Percentiles rank a stretch among this genome's conserved stretches.
Conservation (phyloP, 345 rosid species). For the Psidium guajava region DNA sequence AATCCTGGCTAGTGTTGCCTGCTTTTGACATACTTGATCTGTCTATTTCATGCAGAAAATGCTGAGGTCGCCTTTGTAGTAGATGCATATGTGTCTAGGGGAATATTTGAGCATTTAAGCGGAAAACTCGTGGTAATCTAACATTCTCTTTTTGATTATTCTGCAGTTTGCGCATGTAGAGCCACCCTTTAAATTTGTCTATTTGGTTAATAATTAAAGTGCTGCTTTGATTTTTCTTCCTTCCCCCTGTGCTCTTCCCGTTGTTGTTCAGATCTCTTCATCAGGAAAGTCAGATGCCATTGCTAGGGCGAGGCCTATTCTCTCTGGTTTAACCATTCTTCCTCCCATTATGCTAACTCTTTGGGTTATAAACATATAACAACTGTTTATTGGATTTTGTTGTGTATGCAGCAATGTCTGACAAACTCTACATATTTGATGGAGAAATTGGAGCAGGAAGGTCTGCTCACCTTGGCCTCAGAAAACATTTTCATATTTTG, state of each 20-base stretch:
- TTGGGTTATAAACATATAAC: not conserved
- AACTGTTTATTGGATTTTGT: not conserved
- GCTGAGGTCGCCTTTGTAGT: conserved; percentile 31
- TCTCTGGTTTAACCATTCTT: conserved; percentile 39
- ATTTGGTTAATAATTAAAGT: not conserved
- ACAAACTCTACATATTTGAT: conserved; percentile 55
- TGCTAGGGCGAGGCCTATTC: conserved; percentile 62
- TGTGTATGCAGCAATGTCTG: conserved; percentile 55
- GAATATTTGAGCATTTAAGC: conserved; percentile 40
- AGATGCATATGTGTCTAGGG: conserved; percentile 64
- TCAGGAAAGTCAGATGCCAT: conserved; percentile 74
- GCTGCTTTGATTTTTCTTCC: not conserved
- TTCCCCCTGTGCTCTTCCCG: not conserved
- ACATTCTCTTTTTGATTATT: not conserved
- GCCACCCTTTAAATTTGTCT: not conserved
- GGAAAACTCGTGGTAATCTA: conserved; percentile 59
- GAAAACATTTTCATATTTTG: not conserved
- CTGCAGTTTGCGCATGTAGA: not conserved
- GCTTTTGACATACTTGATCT: not conserved
- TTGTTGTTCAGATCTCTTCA: conserved; percentile 42
- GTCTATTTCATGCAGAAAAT: conserved; percentile 30
- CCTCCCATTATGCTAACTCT: not conserved
- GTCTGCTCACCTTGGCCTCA: conserved; percentile 22
- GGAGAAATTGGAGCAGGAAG: conserved; percentile 83
- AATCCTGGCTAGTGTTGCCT: not conserved